Base-by-base conservation (phyloP, 179 eudicot species). In the Carnegiea gigantea region DNA sequence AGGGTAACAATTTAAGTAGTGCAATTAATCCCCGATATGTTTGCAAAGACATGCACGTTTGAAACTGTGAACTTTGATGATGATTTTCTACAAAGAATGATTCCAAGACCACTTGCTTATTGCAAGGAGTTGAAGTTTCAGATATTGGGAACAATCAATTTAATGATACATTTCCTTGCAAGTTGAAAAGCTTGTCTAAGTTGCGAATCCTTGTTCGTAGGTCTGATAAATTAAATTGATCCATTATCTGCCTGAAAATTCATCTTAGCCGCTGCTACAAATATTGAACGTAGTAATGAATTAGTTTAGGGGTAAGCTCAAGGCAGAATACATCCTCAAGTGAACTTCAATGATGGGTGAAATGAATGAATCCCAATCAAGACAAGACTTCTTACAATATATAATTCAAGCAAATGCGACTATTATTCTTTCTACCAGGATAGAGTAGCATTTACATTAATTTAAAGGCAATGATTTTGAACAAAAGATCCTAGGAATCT, bases 271-370 rank as follows among this genome's bases (percentile, higher is more conserved):
- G 5, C 36, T 54, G 51, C 86, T 90, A 59, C 90, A 89, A 70
- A 90, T 92, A 28, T 36, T 90, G 7, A 90, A 88, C 70, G 75
- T 91, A 15, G 89, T 92, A 51, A 84, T 26, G n/a, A 89, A 90
- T 79, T 40, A 85, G 33, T 89, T 90, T 13, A 81, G 49, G 2
- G 91, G 93, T 21, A 43, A 20, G 28, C 78, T 87, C 28, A 75
- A 75, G 0, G 0, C 68, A 9, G 28, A 28, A 0, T 33, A 43
- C 30, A 73, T 89, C 64, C 72, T 73, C 15, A 75, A 28, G 1
- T 81, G 86, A 87, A 83, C 23, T 20, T 74, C 80, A n/a, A 90
- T 89, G 91, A 86, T 80, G 80, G 36, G 8, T 14, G 75, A 43
- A 26, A 78, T 72, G 21, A 46, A 28, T 14, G 17, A 26, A 57